Conservation (phyloP, 192 early-diverging fungal genomes). For the Jimgerdemannia lactiflua region DNA sequence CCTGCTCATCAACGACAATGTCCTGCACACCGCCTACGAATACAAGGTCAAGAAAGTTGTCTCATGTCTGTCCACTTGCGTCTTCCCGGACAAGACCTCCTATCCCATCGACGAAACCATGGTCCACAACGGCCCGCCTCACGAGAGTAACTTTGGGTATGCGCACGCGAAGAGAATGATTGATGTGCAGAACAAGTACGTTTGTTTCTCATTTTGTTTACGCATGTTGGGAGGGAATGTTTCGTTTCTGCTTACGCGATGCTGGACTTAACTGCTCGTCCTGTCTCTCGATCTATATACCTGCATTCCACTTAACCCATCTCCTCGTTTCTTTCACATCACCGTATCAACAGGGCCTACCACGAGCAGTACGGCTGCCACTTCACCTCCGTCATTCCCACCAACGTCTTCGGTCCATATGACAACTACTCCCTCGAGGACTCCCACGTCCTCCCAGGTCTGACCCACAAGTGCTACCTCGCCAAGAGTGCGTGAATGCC, state of each 20-base stretch:
- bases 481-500: slow-evolving; percentile 59
- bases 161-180: slow-evolving; percentile 83
- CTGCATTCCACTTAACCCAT: background rate
- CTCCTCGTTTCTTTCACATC: background rate
- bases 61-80: slow-evolving; percentile 82
- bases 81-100: slow-evolving; percentile 80
- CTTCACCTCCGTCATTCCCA: slow-evolving; percentile 80
- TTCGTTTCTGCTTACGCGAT: too few species aligned
- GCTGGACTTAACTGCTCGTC: too few species aligned
- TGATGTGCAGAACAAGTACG: slow-evolving; percentile 75
- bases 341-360: slow-evolving; percentile 51
- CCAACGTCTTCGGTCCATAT: slow-evolving; percentile 79
- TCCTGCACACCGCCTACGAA: slow-evolving; percentile 57
- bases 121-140: slow-evolving; percentile 80
- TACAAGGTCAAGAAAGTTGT: slow-evolving; percentile 79
- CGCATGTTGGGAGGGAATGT: too few species aligned
- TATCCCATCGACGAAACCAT: slow-evolving; percentile 87
- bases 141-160: slow-evolving; percentile 80
- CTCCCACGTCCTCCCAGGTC: slow-evolving; percentile 76
- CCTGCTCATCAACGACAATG: slow-evolving; percentile 78
- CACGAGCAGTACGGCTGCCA: slow-evolving; percentile 75
- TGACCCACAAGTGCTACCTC: slow-evolving; percentile 80
- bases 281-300: background rate
- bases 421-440: slow-evolving; percentile 80
- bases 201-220: background rate